phyloP scores from a whole-genome alignment of 2,329 filamentous ascomycete species.

The Hypoxylon sp. region DNA sequence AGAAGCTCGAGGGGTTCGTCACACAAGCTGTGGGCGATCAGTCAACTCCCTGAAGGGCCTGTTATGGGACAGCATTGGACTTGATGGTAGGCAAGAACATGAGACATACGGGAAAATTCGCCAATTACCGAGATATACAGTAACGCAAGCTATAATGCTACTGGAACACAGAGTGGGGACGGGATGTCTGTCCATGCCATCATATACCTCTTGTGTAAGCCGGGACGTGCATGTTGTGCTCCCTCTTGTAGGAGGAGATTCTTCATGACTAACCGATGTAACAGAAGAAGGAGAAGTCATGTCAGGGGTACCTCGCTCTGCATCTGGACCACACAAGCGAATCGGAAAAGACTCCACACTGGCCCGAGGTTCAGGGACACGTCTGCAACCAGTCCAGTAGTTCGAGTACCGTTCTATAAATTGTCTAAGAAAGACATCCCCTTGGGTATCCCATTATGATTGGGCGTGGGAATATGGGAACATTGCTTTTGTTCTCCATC shows the following conservation, averaged over 20 bases:
- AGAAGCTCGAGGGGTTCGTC: constrained; percentile 38
- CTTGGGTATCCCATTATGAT: not conserved
- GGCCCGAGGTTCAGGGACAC: constrained; percentile 6
- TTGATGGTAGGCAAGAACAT: constrained; percentile 43
- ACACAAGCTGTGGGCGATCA: constrained; percentile 32
- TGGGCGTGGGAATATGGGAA: not conserved
- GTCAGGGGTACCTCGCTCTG: constrained; percentile 5
- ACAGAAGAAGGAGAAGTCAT: constrained; percentile 12
- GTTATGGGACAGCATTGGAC: constrained; percentile 30
- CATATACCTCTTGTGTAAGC: constrained; percentile 46
- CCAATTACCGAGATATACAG: constrained; percentile 49
- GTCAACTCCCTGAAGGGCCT: constrained; percentile 35
- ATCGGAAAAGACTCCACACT: constrained; percentile 21
- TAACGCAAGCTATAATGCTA: constrained; percentile 42
- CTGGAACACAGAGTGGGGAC: constrained; percentile 44
- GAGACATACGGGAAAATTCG: constrained; percentile 50
- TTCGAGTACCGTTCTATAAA: constrained; percentile 9
- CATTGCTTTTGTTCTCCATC: constrained; percentile 3
- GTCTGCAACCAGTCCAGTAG: constrained; percentile 3
- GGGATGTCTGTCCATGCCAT: constrained; percentile 40
- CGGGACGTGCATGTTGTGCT: constrained; percentile 41
- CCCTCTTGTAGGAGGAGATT: constrained; percentile 26
- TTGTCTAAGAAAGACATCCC: constrained; percentile 20
- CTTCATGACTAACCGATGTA: constrained; percentile 30
- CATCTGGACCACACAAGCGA: constrained; percentile 10